A percentile compares a stretch with the other conserved stretches of the same genome.
These are phyloP conservation scores for Paraphaeosphaeria minitans DNA, from an alignment of 2,329 filamentous ascomycete species.

Conservation along the genomic window DNA sequence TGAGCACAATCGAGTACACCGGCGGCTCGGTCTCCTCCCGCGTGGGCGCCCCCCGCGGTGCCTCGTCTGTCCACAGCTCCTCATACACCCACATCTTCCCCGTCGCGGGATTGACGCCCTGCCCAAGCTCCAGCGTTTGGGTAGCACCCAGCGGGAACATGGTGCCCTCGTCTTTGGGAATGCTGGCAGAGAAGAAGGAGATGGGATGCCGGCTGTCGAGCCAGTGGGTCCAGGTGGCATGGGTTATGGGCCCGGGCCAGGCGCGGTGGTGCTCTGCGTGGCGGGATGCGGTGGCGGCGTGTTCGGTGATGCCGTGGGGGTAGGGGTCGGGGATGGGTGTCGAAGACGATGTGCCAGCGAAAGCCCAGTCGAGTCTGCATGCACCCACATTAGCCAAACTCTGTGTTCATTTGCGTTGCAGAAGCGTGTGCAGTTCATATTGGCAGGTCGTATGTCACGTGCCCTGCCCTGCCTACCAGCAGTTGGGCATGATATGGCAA, in stretches of 20 bases:
- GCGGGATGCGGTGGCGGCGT: not conserved
- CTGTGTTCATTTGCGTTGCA: not conserved
- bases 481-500: too few relatives aligned
- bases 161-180: constrained; percentile 60
- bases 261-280: not conserved
- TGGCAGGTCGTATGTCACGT: not conserved
- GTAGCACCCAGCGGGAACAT: constrained; percentile 52
- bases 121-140: constrained; percentile 58
- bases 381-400: not conserved
- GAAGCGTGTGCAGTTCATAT: too few relatives aligned
- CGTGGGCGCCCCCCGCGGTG: constrained; percentile 27
- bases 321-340: constrained; percentile 6
- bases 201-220: constrained; percentile 59
- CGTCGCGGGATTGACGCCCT: constrained; percentile 64
- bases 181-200: constrained; percentile 30
- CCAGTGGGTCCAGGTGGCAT: constrained; percentile 63
- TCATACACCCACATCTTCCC: constrained; percentile 62
- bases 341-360: constrained; percentile 59
- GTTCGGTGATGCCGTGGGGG: not conserved
- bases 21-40: not conserved
- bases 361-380: constrained; percentile 65
- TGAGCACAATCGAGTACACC: constrained; percentile 48
- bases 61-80: constrained; percentile 66
- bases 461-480: not conserved
- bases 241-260: constrained; percentile 16